phyloP scores from a whole-genome alignment of 176 grass and related monocot genomes.

The Panicum miliaceum region DNA sequence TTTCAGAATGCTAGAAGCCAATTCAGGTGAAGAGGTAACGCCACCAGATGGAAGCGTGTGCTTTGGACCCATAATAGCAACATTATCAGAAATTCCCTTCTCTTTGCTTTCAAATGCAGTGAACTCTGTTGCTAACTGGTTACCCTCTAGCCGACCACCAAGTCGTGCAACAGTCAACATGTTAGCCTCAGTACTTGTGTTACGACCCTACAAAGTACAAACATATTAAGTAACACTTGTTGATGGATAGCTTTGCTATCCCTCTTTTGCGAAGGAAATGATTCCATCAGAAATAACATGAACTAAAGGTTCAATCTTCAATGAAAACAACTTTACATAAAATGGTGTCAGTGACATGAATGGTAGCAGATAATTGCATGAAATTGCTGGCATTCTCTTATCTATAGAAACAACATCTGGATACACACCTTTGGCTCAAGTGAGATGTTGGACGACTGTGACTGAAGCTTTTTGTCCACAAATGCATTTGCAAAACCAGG shows the following conservation, averaged over 20 bases:
- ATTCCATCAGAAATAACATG: conserved; percentile 1
- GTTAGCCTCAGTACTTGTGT: conserved; percentile 40
- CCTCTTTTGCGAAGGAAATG: not conserved
- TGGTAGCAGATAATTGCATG: not conserved
- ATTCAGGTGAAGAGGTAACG: conserved; percentile 44
- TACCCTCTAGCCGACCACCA: conserved; percentile 51
- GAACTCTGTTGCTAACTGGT: conserved; percentile 34
- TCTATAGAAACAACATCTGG: not conserved
- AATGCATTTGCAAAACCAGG: conserved; percentile 65
- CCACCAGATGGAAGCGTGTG: conserved; percentile 28
- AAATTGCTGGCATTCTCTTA: not conserved
- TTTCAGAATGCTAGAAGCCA: conserved; percentile 52
- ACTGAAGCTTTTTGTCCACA: conserved; percentile 46
- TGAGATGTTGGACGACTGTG: conserved; percentile 37
- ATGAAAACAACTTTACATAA: not conserved
- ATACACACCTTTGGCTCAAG: conserved; percentile 51
- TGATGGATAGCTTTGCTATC: not conserved
- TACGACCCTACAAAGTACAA: conserved; percentile 47
- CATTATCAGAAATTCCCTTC: conserved; percentile 39
- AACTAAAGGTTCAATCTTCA: conserved; percentile 17
- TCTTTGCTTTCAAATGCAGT: conserved; percentile 48
- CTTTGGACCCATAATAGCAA: conserved; percentile 35
- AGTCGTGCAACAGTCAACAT: conserved; percentile 1
- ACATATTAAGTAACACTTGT: conserved; percentile 24
- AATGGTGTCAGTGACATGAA: not conserved